Evolutionary conservation across 495 filamentous ascomycete genomes (phyloP).

Genomic region (Xylaria nigripes): DNA sequence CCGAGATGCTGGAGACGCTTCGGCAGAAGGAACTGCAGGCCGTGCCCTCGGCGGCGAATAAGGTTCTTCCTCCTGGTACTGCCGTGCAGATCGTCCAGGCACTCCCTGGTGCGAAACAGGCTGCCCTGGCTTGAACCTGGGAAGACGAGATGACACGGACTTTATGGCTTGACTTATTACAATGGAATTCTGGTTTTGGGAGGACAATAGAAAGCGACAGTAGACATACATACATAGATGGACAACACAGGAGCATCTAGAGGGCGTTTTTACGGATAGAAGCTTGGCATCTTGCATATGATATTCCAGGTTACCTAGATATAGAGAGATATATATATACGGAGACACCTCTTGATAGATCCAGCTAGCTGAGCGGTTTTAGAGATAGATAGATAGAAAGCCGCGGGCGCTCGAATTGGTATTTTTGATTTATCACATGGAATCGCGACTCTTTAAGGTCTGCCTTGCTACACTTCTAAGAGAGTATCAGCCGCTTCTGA

Average conservation of each 20-base stretch:
- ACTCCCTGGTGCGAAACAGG: not conserved
- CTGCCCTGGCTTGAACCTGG: not conserved
- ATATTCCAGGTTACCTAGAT: too few relatives aligned
- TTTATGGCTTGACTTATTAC: not conserved
- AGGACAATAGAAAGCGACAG: not conserved
- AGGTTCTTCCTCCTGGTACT: not conserved
- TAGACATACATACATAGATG: not conserved
- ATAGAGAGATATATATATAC: not conserved
- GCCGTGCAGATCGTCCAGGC: not conserved
- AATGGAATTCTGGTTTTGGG: not conserved
- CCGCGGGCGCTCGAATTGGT: too few relatives aligned
- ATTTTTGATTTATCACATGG: too few relatives aligned
- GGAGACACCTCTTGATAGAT: not conserved
- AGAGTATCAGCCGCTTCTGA: too few relatives aligned
- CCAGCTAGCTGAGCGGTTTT: not conserved
- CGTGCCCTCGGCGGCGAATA: not conserved
- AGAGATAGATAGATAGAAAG: too few relatives aligned
- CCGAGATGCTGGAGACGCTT: constrained; percentile 43
- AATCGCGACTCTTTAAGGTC: too few relatives aligned
- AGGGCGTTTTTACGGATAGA: not conserved
- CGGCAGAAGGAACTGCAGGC: constrained; percentile 4
- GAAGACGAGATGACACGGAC: not conserved
- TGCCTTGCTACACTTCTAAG: too few relatives aligned
- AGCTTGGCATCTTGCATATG: not conserved
- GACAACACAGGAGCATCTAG: not conserved